phyloP scores from a whole-genome alignment of 345 rosid genomes.

The Pugionium dolabratum region DNA sequence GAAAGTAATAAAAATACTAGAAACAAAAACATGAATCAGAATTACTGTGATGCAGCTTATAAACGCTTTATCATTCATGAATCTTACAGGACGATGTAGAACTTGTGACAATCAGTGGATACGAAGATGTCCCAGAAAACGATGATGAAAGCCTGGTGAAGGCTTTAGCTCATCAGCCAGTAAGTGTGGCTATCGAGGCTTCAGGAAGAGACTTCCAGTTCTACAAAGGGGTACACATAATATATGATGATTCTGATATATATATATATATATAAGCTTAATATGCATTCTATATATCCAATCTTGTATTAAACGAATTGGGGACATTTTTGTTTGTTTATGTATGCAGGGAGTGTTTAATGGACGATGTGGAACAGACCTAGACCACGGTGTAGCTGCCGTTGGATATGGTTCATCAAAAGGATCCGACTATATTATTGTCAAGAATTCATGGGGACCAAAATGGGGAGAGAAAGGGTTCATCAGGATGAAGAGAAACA shows the following conservation, averaged over 20 bases:
- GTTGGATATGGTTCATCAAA: slow-evolving; percentile 78
- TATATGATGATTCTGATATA: background rate
- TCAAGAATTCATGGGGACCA: slow-evolving; percentile 89
- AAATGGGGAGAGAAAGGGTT: slow-evolving; percentile 85
- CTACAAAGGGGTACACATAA: slow-evolving; percentile 63
- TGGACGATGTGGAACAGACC: slow-evolving; percentile 65
- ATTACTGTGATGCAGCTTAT: background rate
- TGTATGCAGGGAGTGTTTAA: slow-evolving; percentile 63
- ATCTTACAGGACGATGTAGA: slow-evolving; percentile 56
- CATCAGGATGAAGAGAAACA: slow-evolving; percentile 76
- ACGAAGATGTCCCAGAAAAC: slow-evolving; percentile 65
- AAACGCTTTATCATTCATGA: slow-evolving; percentile 2
- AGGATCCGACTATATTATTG: slow-evolving; percentile 64
- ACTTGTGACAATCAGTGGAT: slow-evolving; percentile 59
- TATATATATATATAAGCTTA: background rate
- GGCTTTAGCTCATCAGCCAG: slow-evolving; percentile 78
- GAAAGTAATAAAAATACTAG: slow-evolving; percentile 49
- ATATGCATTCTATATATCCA: background rate
- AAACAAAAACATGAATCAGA: slow-evolving; percentile 7
- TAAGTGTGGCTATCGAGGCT: slow-evolving; percentile 83
- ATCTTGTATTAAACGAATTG: slow-evolving; percentile 9
- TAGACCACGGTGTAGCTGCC: slow-evolving; percentile 80
- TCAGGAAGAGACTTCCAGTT: slow-evolving; percentile 77
- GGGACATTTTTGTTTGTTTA: slow-evolving; percentile 7
- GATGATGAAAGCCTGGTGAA: slow-evolving; percentile 60